phyloP scores from a whole-genome alignment of 2,329 filamentous ascomycete genomes.

The Hypoxylon sp. region DNA sequence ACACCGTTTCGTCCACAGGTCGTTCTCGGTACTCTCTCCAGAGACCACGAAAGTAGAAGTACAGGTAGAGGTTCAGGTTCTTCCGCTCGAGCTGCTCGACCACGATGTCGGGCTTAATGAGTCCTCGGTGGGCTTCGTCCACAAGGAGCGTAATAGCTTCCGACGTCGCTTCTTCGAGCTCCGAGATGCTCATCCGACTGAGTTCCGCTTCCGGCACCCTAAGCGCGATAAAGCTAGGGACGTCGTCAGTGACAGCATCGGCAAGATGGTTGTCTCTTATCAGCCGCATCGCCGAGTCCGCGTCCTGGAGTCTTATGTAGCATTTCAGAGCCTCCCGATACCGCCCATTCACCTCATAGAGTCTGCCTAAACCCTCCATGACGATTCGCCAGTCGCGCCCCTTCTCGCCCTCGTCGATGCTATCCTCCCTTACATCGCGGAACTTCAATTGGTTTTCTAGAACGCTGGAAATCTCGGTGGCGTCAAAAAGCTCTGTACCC shows the following conservation, averaged over 20 bases:
- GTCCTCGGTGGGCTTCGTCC: conserved; percentile 87
- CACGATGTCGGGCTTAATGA: conserved; percentile 79
- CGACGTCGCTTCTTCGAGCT: conserved; percentile 80
- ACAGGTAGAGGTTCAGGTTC: conserved; percentile 77
- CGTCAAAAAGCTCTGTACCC: conserved; percentile 85
- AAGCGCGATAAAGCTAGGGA: conserved; percentile 85
- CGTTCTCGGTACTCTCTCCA: conserved; percentile 75
- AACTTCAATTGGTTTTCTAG: conserved; percentile 84
- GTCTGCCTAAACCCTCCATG: conserved; percentile 82
- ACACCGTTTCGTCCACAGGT: conserved; percentile 64
- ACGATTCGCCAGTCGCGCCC: conserved; percentile 88
- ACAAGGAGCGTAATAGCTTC: conserved; percentile 89
- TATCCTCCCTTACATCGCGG: conserved; percentile 77
- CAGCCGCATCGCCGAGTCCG: conserved; percentile 84
- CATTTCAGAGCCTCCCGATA: conserved; percentile 85
- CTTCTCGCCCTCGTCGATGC: conserved; percentile 74
- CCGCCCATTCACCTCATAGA: conserved; percentile 83
- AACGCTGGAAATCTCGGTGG: conserved; percentile 75
- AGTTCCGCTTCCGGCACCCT: conserved; percentile 79
- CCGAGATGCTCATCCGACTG: conserved; percentile 68
- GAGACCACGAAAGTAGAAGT: conserved; percentile 87
- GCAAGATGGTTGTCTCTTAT: conserved; percentile 91
- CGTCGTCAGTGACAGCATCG: conserved; percentile 87
- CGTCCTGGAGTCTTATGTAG: conserved; percentile 91
- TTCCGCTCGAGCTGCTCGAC: conserved; percentile 77